Conservation (phyloP, 2,329 filamentous ascomycete species). For the Ophiostoma perfectum region DNA sequence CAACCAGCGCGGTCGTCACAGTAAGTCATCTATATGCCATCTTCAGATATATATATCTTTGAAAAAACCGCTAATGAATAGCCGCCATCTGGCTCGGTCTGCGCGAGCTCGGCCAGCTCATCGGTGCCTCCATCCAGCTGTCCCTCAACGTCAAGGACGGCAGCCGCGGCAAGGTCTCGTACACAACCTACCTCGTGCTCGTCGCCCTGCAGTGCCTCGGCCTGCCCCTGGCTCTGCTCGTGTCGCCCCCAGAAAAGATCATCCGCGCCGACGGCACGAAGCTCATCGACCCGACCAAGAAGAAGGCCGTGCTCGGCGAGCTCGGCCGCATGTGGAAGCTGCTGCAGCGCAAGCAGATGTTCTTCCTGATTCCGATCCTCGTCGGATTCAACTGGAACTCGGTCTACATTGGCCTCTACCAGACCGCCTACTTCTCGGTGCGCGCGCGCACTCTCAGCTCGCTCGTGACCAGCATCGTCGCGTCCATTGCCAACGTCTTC, state of each 20-base stretch:
- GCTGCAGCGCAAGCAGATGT: constrained; percentile 10
- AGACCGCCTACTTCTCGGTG: constrained; percentile 12
- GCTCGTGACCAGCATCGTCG: constrained; percentile 9
- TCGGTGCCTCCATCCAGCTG: constrained; percentile 14
- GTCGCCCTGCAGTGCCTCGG: constrained; percentile 11
- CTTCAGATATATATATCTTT: not conserved
- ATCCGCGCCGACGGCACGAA: constrained; percentile 3
- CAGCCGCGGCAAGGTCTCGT: constrained; percentile 8
- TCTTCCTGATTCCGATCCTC: not conserved
- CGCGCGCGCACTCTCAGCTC: constrained; percentile 11
- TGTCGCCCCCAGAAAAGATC: constrained; percentile 11
- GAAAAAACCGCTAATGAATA: not conserved
- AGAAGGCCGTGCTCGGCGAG: constrained; percentile 12
- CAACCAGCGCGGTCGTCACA: constrained; percentile 4
- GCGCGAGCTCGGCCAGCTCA: constrained; percentile 15
- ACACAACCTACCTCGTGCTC: constrained; percentile 5
- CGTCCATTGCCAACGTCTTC: constrained; percentile 11
- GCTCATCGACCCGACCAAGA: constrained; percentile 12
- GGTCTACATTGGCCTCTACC: constrained; percentile 11
- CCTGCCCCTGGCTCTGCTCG: constrained; percentile 9
- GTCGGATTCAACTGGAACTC: constrained; percentile 14
- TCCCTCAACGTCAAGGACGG: constrained; percentile 10
- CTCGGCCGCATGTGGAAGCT: constrained; percentile 10
- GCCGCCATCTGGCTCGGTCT: constrained; percentile 14
- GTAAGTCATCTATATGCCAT: not conserved